phyloP scores from a whole-genome alignment of 164 flowering plant species.

The Protea cynaroides region DNA sequence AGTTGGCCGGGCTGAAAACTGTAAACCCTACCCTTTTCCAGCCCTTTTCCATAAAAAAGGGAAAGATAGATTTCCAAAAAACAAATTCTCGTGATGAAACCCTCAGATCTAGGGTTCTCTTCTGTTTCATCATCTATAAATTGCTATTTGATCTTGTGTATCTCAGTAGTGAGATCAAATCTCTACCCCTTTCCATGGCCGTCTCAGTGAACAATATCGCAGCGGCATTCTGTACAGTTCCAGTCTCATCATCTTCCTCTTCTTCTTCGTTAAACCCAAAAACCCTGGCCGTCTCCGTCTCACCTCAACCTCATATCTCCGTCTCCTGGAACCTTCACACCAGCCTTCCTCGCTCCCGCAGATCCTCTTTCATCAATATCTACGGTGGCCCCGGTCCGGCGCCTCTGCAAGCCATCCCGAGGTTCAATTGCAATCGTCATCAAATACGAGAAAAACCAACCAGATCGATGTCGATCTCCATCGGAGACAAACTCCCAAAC shows the following conservation, averaged over 20 bases:
- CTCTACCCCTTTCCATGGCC: constrained; percentile 13
- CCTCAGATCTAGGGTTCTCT: too few species aligned
- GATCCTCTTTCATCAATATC: constrained; percentile 13
- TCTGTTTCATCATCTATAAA: too few species aligned
- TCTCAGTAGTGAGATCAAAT: too few species aligned
- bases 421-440: neutral
- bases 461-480: neutral
- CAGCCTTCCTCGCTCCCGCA: constrained; percentile 14
- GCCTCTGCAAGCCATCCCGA: constrained; percentile 4
- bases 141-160: too few species aligned
- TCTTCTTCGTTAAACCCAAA: too few species aligned
- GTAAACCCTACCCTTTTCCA: too few species aligned
- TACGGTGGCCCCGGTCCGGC: constrained; percentile 22
- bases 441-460: neutral
- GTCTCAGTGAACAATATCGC: constrained; percentile 25
- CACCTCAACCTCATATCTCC: constrained; percentile 8
- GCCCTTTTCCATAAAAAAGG: too few species aligned
- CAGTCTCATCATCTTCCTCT: constrained; percentile 4
- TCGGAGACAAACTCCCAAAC: constrained; percentile 17
- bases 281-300: neutral
- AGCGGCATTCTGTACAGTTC: constrained; percentile 18
- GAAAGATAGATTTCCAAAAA: too few species aligned
- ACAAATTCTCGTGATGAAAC: too few species aligned
- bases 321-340: constrained; percentile 23
- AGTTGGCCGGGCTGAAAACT: too few species aligned